Evolutionary conservation across 495 filamentous ascomycete species (phyloP), one percentile per base, ranked within the genome.

Genomic region (Podospora pseudoanserina): DNA sequence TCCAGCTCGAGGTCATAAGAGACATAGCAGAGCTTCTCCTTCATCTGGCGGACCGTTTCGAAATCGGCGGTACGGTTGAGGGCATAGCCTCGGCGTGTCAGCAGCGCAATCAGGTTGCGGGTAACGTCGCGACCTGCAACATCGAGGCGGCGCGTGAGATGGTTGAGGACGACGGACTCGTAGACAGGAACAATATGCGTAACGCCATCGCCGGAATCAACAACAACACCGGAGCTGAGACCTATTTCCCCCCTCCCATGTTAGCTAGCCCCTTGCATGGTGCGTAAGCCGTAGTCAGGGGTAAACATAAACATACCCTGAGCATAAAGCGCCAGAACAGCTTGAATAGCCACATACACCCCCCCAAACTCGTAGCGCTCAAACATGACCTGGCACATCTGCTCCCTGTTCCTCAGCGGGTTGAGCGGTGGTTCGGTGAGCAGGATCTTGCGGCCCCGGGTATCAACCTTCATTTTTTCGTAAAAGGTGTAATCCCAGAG

Each of bases 21-120:
- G 67, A 99, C 94, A 80, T 99, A 99, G 84, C 94, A 97, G 44
- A 99, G 90, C 87, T 97, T 98, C 84, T 99, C 95, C 83, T 99
- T 99, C 81, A 99, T 97, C 79, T 97, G 94, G 58, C 95, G 92
- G 55, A 98, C 95, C 30, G 95, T 99, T 82, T 99, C 95, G 78
- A 99, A 99, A 78, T 99, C 95, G 75, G 95, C 95, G 9, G 95
- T 99, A 73, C 95, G 87, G 87, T 99, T 99, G 62, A 99, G 86
- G 23, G 95, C 95, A 79, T 99, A 99, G 13, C 95, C 95, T 67
- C 96, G 88, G 71, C 95, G 92, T 66, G 97, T 89, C 28, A 99
- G 91, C 34, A 99, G 89, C 57, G 92, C 90, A 76, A 99, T 99
- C 65, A 99, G 88, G 78, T 99, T 97, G 65, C 94, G 90, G 11